phyloP scores from a whole-genome alignment of 805 yeast genomes.

The Cyberlindnera mycetangii region DNA sequence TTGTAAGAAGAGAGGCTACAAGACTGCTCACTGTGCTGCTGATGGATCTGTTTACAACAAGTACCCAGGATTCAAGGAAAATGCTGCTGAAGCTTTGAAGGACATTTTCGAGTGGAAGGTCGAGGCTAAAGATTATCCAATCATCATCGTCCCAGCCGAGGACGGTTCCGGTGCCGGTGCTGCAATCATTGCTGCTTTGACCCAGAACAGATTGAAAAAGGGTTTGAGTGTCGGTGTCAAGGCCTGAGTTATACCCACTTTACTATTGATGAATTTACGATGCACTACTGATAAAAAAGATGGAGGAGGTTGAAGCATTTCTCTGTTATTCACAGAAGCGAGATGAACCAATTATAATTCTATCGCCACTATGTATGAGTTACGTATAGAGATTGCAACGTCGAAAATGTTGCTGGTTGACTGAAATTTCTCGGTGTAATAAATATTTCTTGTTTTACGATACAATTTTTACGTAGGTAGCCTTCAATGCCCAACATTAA shows the following conservation, averaged over 20 bases:
- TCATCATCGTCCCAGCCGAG: slow-evolving; percentile 86
- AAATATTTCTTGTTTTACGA: not conserved
- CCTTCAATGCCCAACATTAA: not conserved
- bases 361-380: not conserved
- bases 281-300: not conserved
- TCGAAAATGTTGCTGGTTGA: slow-evolving; percentile 3
- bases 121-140: slow-evolving; percentile 59
- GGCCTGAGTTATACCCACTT: slow-evolving; percentile 2
- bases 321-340: not conserved
- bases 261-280: slow-evolving; percentile 6
- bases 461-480: not conserved
- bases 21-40: slow-evolving; percentile 85
- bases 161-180: slow-evolving; percentile 99
- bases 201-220: slow-evolving; percentile 70
- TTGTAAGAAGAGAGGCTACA: slow-evolving; percentile 77
- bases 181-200: slow-evolving; percentile 94
- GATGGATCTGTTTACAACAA: slow-evolving; percentile 95
- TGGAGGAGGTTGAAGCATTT: not conserved
- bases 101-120: slow-evolving; percentile 84
- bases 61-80: slow-evolving; percentile 87
- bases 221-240: slow-evolving; percentile 65
- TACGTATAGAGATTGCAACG: slow-evolving; percentile 1
- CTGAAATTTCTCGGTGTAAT: slow-evolving; percentile 1
- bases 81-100: slow-evolving; percentile 84
- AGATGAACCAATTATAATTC: not conserved